Percentiles rank a stretch among this genome's conserved stretches.
phyloP scores from a whole-genome alignment of 495 filamentous ascomycete genomes.

The Aspergillus indologenus region DNA sequence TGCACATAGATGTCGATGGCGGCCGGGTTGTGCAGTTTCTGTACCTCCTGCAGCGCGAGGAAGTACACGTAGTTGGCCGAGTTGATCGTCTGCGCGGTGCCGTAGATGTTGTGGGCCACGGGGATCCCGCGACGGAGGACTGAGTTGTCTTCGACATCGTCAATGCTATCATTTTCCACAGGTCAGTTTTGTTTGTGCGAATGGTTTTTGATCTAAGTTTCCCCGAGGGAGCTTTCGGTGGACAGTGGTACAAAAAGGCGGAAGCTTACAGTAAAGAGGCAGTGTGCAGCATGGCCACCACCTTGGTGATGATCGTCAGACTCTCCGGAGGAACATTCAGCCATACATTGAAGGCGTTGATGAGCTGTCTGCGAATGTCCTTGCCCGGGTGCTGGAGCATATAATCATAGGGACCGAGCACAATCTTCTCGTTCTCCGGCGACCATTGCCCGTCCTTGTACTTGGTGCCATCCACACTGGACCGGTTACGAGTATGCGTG shows the following conservation, averaged over 20 bases:
- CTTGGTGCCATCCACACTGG: constrained; percentile 49
- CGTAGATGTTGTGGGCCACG: constrained; percentile 93
- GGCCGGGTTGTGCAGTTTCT: constrained; percentile 67
- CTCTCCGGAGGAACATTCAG: constrained; percentile 76
- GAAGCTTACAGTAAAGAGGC: constrained; percentile 70
- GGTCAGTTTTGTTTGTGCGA: neutral
- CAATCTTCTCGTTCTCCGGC: constrained; percentile 68
- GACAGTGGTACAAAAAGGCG: neutral
- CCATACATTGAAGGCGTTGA: constrained; percentile 89
- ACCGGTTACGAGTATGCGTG: constrained; percentile 38
- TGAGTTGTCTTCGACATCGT: constrained; percentile 88
- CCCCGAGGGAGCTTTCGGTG: neutral
- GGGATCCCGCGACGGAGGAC: constrained; percentile 82
- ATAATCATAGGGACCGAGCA: constrained; percentile 86
- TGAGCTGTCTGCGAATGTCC: constrained; percentile 80
- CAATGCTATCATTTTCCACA: constrained; percentile 53
- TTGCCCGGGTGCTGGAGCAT: constrained; percentile 84
- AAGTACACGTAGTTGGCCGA: constrained; percentile 98
- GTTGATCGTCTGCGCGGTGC: constrained; percentile 94
- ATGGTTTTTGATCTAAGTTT: no score
- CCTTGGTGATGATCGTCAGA: constrained; percentile 78
- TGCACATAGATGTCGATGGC: constrained; percentile 79
- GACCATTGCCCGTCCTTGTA: constrained; percentile 61
- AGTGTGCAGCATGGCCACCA: constrained; percentile 91
- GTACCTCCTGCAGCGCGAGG: constrained; percentile 75